phyloP scores from a whole-genome alignment of 768 basidiomycete genomes.

The Leccinum arenicola region DNA sequence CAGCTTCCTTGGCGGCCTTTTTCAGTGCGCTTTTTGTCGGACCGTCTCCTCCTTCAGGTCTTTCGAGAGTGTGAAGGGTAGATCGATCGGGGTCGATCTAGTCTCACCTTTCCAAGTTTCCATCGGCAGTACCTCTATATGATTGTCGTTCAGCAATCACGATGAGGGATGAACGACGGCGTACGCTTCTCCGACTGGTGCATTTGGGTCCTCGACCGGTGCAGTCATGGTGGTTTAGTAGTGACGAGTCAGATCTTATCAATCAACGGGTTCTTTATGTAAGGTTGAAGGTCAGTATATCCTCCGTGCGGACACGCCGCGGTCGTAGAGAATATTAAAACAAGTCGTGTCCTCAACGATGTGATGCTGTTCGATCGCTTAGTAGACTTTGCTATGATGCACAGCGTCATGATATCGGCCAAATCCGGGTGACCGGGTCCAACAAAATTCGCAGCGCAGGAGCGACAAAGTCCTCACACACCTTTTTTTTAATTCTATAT shows the following conservation, averaged over 20 bases:
- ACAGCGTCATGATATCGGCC: slow-evolving; percentile 6
- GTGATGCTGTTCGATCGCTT: no score
- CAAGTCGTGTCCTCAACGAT: no score
- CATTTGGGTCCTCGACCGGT: neutral
- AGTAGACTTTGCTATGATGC: neutral
- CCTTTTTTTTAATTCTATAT: neutral
- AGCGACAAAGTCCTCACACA: neutral
- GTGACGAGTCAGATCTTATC: slow-evolving; percentile 22
- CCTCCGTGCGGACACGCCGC: no score
- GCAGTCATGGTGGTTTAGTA: slow-evolving; percentile 17
- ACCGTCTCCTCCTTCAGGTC: slow-evolving; percentile 37
- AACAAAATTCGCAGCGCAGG: neutral
- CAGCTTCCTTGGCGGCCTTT: slow-evolving; percentile 85
- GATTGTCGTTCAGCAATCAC: neutral
- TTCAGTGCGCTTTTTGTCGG: slow-evolving; percentile 89
- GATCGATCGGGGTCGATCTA: neutral
- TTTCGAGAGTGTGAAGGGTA: slow-evolving; percentile 8
- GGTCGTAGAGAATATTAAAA: no score
- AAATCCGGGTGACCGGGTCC: slow-evolving; percentile 12
- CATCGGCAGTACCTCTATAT: slow-evolving; percentile 11
- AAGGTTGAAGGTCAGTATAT: slow-evolving; percentile 19
- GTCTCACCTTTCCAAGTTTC: slow-evolving; percentile 12
- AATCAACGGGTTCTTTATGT: slow-evolving; percentile 8
- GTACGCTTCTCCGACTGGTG: slow-evolving; percentile 6
- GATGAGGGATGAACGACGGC: neutral